phyloP scores from a whole-genome alignment of 2,329 filamentous ascomycete genomes.

The Cladophialophora bantiana region DNA sequence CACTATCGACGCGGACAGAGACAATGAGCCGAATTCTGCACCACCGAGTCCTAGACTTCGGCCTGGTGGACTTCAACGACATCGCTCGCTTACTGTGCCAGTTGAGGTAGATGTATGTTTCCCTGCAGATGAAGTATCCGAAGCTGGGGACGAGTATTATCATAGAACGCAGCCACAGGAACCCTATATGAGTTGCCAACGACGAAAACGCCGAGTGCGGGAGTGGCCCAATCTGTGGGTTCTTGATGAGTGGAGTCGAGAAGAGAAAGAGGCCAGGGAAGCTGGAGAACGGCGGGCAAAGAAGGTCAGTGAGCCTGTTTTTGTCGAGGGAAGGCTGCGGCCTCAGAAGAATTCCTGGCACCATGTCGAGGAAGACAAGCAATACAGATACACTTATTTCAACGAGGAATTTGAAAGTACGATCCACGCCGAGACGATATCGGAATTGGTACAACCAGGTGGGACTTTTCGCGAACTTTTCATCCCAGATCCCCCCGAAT shows the following conservation, averaged over 20 bases:
- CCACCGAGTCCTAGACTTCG: conserved; percentile 50
- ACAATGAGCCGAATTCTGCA: conserved; percentile 43
- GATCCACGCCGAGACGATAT: conserved; percentile 94
- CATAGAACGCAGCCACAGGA: conserved; percentile 58
- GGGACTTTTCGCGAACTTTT: conserved; percentile 87
- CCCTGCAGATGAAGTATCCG: conserved; percentile 78
- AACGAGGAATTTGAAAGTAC: conserved; percentile 96
- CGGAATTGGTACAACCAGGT: conserved; percentile 86
- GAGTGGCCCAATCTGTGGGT: conserved; percentile 87
- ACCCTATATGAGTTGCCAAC: conserved; percentile 47
- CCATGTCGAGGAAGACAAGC: conserved; percentile 83
- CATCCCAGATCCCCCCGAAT: conserved; percentile 79
- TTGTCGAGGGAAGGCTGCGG: conserved; percentile 86
- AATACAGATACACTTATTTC: conserved; percentile 97
- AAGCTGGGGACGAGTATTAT: conserved; percentile 78
- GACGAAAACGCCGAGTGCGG: conserved; percentile 67
- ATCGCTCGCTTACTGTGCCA: conserved; percentile 65
- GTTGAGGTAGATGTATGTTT: conserved; percentile 93
- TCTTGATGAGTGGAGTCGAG: conserved; percentile 85
- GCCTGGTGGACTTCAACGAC: conserved; percentile 42
- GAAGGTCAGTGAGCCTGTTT: conserved; percentile 90
- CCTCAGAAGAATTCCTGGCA: conserved; percentile 80
- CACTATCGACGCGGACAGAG: conserved; percentile 50
- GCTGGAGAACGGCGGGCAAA: conserved; percentile 80
- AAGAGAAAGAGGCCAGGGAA: conserved; percentile 82